Conservation (phyloP, 495 filamentous ascomycete genomes). For the Tuber magnatum region DNA sequence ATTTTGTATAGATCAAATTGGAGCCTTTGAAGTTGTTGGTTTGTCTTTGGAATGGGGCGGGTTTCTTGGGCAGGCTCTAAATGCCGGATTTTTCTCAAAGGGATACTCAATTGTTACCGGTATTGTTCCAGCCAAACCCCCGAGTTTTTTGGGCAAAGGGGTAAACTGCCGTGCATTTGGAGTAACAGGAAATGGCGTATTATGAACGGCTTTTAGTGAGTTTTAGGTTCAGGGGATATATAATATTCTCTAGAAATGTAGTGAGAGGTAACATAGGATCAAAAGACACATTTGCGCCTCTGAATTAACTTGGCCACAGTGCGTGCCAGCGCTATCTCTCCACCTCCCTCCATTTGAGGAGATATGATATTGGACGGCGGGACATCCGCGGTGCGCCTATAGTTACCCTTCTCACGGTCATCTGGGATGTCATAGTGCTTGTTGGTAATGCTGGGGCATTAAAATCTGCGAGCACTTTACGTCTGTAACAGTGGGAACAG, state of each 20-base stretch:
- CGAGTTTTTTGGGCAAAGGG: background rate
- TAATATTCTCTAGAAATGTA: background rate
- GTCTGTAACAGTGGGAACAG: too few species aligned
- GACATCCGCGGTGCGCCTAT: background rate
- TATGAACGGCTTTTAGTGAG: background rate
- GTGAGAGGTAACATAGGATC: background rate
- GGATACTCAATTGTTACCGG: background rate
- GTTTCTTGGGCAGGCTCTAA: background rate
- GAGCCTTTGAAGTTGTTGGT: background rate
- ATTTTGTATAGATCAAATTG: background rate
- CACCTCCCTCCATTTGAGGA: background rate
- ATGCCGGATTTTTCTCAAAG: background rate
- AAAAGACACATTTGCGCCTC: background rate
- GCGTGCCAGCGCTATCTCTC: background rate
- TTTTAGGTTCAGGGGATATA: background rate
- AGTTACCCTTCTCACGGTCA: background rate
- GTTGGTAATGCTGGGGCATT: background rate
- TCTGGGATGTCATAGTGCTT: background rate
- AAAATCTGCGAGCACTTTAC: background rate
- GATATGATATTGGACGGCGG: background rate
- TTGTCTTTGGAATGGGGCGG: background rate
- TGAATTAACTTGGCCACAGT: background rate
- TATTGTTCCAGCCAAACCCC: background rate
- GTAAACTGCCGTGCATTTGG: background rate
- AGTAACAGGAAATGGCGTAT: background rate